Conservation (phyloP, 345 rosid species). For the Citrus maxima region DNA sequence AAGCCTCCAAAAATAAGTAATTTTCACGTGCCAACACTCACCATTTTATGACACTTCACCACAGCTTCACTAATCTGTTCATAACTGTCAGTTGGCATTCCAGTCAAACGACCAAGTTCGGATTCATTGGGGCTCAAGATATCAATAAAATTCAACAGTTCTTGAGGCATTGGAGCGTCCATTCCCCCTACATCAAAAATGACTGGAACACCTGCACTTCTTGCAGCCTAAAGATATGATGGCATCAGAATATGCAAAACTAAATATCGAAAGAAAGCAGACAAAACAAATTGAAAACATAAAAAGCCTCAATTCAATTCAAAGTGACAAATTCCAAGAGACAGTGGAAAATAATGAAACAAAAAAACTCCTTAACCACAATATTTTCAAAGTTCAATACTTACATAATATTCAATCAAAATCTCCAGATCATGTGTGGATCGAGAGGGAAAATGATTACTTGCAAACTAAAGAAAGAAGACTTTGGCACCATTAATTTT, state of each 20-base stretch:
- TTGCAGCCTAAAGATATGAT: conserved; percentile 60
- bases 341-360: background rate
- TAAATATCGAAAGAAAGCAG: background rate
- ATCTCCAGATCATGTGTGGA: background rate
- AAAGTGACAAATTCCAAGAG: background rate
- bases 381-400: background rate
- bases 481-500: background rate
- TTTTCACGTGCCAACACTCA: conserved; percentile 23
- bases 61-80: conserved; percentile 72
- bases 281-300: background rate
- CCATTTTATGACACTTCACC: conserved; percentile 61
- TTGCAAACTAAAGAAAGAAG: background rate
- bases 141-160: conserved; percentile 60
- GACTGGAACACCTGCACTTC: conserved; percentile 72
- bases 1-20: background rate
- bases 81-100: conserved; percentile 72
- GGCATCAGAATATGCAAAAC: background rate
- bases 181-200: conserved; percentile 96
- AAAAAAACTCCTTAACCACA: background rate
- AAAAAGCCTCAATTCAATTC: background rate
- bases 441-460: background rate
- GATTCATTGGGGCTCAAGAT: conserved; percentile 91
- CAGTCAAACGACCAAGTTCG: conserved; percentile 77
- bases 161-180: conserved; percentile 77
- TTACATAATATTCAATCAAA: background rate